These are phyloP conservation scores for Monilinia aucupariae DNA, from an alignment of 2,329 filamentous ascomycete species.

Conservation along the genomic window DNA sequence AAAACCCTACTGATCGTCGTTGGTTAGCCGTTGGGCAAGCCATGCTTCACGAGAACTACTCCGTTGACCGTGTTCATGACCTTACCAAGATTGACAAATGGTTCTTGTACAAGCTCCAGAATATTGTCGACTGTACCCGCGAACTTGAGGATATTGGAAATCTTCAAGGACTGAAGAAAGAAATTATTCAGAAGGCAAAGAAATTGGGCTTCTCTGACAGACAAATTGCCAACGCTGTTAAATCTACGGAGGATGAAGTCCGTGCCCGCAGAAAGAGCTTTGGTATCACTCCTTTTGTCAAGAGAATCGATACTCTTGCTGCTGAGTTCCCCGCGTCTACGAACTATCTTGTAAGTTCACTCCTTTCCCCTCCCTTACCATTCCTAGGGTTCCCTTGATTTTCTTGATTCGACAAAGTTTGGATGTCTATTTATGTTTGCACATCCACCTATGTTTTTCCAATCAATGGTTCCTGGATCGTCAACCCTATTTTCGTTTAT, in stretches of 20 bases:
- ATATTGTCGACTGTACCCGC: slow-evolving; percentile 85
- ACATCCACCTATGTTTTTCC: neutral
- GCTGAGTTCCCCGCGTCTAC: slow-evolving; percentile 93
- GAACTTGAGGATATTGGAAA: slow-evolving; percentile 81
- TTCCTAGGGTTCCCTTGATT: neutral
- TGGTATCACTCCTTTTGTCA: slow-evolving; percentile 90
- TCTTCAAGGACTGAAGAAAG: slow-evolving; percentile 79
- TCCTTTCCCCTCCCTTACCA: neutral
- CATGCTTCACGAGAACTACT: slow-evolving; percentile 95
- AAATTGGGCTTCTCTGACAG: slow-evolving; percentile 96
- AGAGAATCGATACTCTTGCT: slow-evolving; percentile 96
- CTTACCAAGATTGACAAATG: slow-evolving; percentile 98
- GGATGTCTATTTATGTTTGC: neutral
- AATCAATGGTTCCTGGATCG: neutral
- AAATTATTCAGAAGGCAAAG: slow-evolving; percentile 85
- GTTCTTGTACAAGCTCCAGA: slow-evolving; percentile 98
- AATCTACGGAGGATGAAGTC: slow-evolving; percentile 82
- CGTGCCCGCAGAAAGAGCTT: slow-evolving; percentile 79
- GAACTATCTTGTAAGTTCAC: slow-evolving; percentile 63
- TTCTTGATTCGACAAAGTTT: neutral
- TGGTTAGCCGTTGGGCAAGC: slow-evolving; percentile 97
- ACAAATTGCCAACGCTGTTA: slow-evolving; percentile 84
- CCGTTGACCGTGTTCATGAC: slow-evolving; percentile 85
- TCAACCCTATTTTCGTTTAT: neutral
- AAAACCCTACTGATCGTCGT: slow-evolving; percentile 90